phyloP scores from a whole-genome alignment of 169 alveolate genomes.

The Perkinsus olseni region DNA sequence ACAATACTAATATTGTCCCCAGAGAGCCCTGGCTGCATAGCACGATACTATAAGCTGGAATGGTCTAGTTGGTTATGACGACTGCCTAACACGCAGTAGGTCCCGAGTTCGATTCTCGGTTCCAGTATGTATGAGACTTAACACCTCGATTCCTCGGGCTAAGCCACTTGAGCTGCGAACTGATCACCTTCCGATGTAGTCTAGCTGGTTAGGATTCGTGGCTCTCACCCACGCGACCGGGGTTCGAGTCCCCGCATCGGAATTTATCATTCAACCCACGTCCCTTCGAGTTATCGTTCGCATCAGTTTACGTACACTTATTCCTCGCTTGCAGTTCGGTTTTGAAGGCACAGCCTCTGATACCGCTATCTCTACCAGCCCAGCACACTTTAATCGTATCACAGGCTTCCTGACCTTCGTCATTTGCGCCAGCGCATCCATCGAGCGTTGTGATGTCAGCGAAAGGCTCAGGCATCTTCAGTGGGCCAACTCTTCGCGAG shows the following conservation, averaged over 20 bases:
- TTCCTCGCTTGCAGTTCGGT: not conserved
- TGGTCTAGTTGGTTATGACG: conserved; percentile 3
- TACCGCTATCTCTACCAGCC: not conserved
- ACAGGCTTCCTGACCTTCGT: too few species aligned
- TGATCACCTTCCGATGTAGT: not conserved
- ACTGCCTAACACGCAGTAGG: conserved; percentile 4
- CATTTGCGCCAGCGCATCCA: too few species aligned
- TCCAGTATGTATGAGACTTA: not conserved
- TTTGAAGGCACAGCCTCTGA: not conserved
- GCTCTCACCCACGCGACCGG: not conserved
- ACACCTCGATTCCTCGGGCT: not conserved
- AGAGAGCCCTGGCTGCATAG: not conserved
- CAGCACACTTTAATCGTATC: too few species aligned
- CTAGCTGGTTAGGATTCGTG: not conserved
- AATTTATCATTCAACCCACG: not conserved
- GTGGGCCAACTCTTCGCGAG: not conserved
- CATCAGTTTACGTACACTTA: not conserved
- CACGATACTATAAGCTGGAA: not conserved
- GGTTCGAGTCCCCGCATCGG: not conserved
- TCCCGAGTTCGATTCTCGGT: conserved; percentile 4
- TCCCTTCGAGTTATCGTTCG: not conserved
- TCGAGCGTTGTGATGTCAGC: not conserved
- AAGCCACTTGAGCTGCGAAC: not conserved
- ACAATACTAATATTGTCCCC: too few species aligned
- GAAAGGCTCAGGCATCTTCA: not conserved